Evolutionary conservation across 2,329 filamentous ascomycete genomes (phyloP).

Genomic region (Teratosphaeria viscida): DNA sequence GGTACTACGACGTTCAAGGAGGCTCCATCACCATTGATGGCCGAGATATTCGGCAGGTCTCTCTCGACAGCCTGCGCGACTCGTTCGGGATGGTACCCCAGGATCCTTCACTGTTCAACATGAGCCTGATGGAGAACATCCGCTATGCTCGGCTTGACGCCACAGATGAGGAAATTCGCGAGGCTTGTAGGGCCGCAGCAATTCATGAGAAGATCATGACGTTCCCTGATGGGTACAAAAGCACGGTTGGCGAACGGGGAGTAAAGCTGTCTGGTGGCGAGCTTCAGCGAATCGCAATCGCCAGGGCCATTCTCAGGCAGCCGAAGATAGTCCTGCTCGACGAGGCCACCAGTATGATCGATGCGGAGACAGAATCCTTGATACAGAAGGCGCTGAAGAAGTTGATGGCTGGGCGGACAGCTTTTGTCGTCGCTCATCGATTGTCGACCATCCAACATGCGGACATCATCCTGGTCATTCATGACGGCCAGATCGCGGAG

Average conservation of each 20-base stretch:
- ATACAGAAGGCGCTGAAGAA: conserved; percentile 50
- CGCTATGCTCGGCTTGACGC: conserved; percentile 53
- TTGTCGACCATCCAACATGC: conserved; percentile 67
- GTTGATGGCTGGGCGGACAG: conserved; percentile 52
- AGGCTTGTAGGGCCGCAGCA: conserved; percentile 50
- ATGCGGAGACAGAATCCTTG: conserved; percentile 43
- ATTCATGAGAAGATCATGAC: conserved; percentile 54
- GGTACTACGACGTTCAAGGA: conserved; percentile 48
- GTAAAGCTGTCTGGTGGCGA: conserved; percentile 76
- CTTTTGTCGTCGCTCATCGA: conserved; percentile 70
- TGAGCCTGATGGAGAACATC: conserved; percentile 54
- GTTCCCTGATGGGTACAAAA: conserved; percentile 59
- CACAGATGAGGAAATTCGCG: conserved; percentile 49
- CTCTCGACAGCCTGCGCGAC: conserved; percentile 46
- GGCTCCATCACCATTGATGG: conserved; percentile 49
- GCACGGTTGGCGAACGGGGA: conserved; percentile 64
- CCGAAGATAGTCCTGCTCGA: conserved; percentile 61
- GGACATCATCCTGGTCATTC: conserved; percentile 67
- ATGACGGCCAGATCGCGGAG: conserved; percentile 61
- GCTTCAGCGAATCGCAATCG: conserved; percentile 70
- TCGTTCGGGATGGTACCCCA: conserved; percentile 55
- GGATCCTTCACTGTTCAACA: conserved; percentile 54
- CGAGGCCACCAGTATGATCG: conserved; percentile 62
- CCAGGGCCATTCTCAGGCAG: conserved; percentile 56
- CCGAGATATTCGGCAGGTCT: conserved; percentile 50